A percentile compares a stretch with the other conserved stretches of the same genome.
Evolutionary conservation across 78 protist genomes (phyloP).

Genomic region (Dictyostelium citrinum): DNA sequence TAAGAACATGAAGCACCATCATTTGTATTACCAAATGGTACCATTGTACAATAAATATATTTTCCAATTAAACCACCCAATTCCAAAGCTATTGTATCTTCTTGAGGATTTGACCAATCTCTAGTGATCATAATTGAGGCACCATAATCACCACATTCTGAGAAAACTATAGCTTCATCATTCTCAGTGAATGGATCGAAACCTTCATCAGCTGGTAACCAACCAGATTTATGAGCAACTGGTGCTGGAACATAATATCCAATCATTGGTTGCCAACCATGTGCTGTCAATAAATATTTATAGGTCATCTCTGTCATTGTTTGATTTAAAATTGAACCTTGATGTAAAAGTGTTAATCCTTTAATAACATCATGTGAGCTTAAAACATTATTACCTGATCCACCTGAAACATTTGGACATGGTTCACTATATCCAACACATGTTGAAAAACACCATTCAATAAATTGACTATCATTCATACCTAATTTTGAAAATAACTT

Average conservation of each 20-base stretch:
- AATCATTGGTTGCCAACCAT: slow-evolving; percentile 70
- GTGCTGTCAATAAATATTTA: slow-evolving; percentile 54
- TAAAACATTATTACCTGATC: not conserved
- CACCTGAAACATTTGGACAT: slow-evolving; percentile 61
- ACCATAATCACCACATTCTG: slow-evolving; percentile 63
- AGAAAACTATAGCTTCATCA: slow-evolving; percentile 64
- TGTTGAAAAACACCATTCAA: slow-evolving; percentile 61
- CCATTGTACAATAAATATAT: slow-evolving; percentile 47
- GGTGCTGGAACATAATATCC: slow-evolving; percentile 41
- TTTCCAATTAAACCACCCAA: slow-evolving; percentile 46
- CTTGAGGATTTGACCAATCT: slow-evolving; percentile 35
- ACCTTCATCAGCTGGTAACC: slow-evolving; percentile 76
- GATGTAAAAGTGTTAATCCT: slow-evolving; percentile 18
- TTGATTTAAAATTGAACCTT: not conserved
- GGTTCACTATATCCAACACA: slow-evolving; percentile 49
- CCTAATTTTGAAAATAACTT: slow-evolving; percentile 16
- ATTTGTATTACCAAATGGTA: slow-evolving; percentile 43
- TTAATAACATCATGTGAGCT: slow-evolving; percentile 31
- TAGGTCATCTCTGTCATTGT: not conserved
- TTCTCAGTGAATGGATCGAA: slow-evolving; percentile 65
- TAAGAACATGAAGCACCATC: slow-evolving; percentile 44
- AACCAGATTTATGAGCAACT: slow-evolving; percentile 70
- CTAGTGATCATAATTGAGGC: slow-evolving; percentile 55
- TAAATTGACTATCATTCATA: slow-evolving; percentile 42
- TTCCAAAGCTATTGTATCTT: slow-evolving; percentile 20